Percentiles rank a stretch among this genome's conserved stretches.
Conservation (phyloP, 192 early-diverging fungal species). For the Entophlyctis luteolus region DNA sequence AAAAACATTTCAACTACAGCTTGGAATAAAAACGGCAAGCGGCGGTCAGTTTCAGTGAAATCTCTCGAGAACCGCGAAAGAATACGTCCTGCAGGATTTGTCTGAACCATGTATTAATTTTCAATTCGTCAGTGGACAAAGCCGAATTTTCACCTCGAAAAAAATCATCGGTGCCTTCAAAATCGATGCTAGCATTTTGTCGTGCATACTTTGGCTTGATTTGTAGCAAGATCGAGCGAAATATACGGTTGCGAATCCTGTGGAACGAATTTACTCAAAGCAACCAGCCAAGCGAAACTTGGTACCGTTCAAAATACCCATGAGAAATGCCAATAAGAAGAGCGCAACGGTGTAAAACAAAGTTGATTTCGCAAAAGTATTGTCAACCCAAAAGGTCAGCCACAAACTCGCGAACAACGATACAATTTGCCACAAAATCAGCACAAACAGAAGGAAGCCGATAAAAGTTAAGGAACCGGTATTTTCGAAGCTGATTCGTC, state of each 20-base stretch:
- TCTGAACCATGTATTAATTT: too few relatives aligned
- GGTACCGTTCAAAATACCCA: neutral
- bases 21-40: neutral
- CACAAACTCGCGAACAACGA: slow-evolving; percentile 3
- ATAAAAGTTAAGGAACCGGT: slow-evolving; percentile 1
- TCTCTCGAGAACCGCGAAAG: slow-evolving; percentile 58
- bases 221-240: neutral
- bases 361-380: neutral
- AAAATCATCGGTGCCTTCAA: slow-evolving; percentile 70
- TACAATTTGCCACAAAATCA: neutral
- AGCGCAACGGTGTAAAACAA: too few relatives aligned
- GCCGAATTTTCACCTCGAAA: too few relatives aligned
- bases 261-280: neutral
- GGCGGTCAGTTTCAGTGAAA: slow-evolving; percentile 34
- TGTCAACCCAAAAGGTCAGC: slow-evolving; percentile 7
- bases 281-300: neutral
- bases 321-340: neutral
- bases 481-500: slow-evolving; percentile 5
- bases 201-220: slow-evolving; percentile 45
- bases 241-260: neutral
- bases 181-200: slow-evolving; percentile 52
- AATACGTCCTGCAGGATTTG: slow-evolving; percentile 66
- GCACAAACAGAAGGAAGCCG: neutral
- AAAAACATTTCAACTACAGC: neutral
- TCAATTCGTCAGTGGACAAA: too few relatives aligned